Conservation (phyloP, 108 stramenopile species). For the Cyclotella kingstonii region DNA sequence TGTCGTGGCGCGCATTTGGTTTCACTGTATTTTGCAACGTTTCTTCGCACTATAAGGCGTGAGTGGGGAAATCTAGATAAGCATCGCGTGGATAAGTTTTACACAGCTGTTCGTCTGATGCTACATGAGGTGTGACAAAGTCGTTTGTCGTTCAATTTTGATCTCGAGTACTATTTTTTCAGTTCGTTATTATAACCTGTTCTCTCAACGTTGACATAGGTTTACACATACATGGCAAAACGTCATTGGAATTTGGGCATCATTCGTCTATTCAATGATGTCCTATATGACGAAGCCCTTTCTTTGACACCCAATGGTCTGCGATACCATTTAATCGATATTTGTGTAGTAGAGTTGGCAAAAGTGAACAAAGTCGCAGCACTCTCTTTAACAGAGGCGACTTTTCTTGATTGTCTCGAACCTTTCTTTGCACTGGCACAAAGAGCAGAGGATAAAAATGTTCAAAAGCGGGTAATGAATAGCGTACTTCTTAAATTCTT, state of each 20-base stretch:
- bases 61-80: constrained; percentile 94
- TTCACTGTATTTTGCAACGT: constrained; percentile 74
- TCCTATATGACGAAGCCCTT: constrained; percentile 80
- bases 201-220: constrained; percentile 19
- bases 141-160: background rate
- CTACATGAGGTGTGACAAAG: constrained; percentile 58
- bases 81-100: constrained; percentile 93
- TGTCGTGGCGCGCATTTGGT: constrained; percentile 87
- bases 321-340: constrained; percentile 87
- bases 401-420: constrained; percentile 80
- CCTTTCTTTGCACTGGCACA: constrained; percentile 81
- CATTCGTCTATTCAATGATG: constrained; percentile 84
- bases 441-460: constrained; percentile 61
- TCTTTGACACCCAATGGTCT: constrained; percentile 78
- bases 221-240: constrained; percentile 84
- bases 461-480: constrained; percentile 77
- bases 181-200: background rate
- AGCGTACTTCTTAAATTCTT: constrained; percentile 79
- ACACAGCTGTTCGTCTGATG: constrained; percentile 79
- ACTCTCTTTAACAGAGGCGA: constrained; percentile 75
- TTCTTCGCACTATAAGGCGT: constrained; percentile 76
- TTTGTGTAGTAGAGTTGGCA: constrained; percentile 80
- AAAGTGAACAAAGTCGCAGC: constrained; percentile 64
- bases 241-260: constrained; percentile 86
- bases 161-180: background rate